A percentile compares a stretch with the other conserved stretches of the same genome.
Evolutionary conservation across 2,329 filamentous ascomycete species (phyloP).

Genomic region (Trichoderma polysporum): DNA sequence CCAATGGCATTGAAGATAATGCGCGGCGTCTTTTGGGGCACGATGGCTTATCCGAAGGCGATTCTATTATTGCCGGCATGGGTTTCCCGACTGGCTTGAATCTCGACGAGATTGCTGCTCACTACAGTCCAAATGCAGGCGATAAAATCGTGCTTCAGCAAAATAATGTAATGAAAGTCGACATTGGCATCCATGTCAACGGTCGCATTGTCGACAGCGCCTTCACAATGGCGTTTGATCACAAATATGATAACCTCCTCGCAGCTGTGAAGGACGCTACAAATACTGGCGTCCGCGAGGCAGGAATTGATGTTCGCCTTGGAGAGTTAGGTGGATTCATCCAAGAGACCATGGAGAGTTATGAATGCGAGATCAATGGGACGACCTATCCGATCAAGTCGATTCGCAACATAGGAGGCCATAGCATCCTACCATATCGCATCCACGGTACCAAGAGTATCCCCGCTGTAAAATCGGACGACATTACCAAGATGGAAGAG

Average conservation of each 20-base stretch:
- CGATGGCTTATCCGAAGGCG: slow-evolving; percentile 68
- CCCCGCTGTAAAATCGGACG: slow-evolving; percentile 73
- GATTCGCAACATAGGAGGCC: slow-evolving; percentile 71
- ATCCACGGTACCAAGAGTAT: slow-evolving; percentile 81
- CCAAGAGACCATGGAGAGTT: slow-evolving; percentile 76
- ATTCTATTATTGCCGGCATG: slow-evolving; percentile 71
- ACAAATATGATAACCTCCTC: slow-evolving; percentile 66
- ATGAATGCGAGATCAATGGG: slow-evolving; percentile 69
- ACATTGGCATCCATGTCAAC: slow-evolving; percentile 72
- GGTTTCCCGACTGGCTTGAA: slow-evolving; percentile 77
- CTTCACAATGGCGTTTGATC: slow-evolving; percentile 70
- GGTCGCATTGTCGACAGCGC: slow-evolving; percentile 72
- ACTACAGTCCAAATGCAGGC: slow-evolving; percentile 77
- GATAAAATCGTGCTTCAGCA: slow-evolving; percentile 72
- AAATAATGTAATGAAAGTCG: slow-evolving; percentile 71
- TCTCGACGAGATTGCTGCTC: slow-evolving; percentile 75
- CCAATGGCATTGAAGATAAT: slow-evolving; percentile 76
- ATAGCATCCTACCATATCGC: slow-evolving; percentile 72
- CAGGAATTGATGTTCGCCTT: slow-evolving; percentile 76
- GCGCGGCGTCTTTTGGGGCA: slow-evolving; percentile 71
- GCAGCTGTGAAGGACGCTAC: slow-evolving; percentile 67
- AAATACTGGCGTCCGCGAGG: slow-evolving; percentile 76
- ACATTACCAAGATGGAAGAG: slow-evolving; percentile 83
- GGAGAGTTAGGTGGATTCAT: slow-evolving; percentile 69
- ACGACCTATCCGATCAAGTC: slow-evolving; percentile 67